A percentile compares a stretch with the other conserved stretches of the same genome.
These are phyloP conservation scores for Filosporella fistucella DNA, from an alignment of 495 filamentous ascomycete genomes.

Conservation along the genomic window DNA sequence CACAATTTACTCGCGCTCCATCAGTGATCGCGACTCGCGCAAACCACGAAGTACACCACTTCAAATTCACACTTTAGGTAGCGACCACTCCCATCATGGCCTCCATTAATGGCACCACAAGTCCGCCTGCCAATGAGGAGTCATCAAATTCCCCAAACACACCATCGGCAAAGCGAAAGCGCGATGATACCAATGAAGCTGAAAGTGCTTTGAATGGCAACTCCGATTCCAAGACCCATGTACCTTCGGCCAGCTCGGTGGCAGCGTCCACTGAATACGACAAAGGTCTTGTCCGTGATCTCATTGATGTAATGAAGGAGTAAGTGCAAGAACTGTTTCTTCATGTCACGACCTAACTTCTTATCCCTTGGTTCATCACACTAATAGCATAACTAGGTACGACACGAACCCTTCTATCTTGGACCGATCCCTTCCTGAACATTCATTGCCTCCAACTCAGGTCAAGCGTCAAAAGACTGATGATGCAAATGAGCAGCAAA, in stretches of 20 bases:
- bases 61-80: constrained; percentile 1
- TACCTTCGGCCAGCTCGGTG: constrained; percentile 6
- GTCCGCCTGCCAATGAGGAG: constrained; percentile 9
- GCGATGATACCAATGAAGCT: constrained; percentile 39
- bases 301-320: constrained; percentile 26
- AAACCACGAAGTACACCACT: constrained; percentile 15
- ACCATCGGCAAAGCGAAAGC: constrained; percentile 49
- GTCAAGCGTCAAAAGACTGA: constrained; percentile 24
- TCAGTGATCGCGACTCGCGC: constrained; percentile 13
- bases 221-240: constrained; percentile 24
- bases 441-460: constrained; percentile 16
- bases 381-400: constrained; percentile 26
- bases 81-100: constrained; percentile 20
- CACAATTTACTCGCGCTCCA: neutral
- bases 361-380: too few species aligned
- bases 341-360: neutral
- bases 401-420: constrained; percentile 39
- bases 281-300: constrained; percentile 17
- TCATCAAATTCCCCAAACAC: constrained; percentile 8
- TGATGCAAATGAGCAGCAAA: constrained; percentile 12
- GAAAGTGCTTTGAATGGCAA: constrained; percentile 22
- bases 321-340: constrained; percentile 12
- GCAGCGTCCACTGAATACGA: constrained; percentile 7
- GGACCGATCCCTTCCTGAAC: constrained; percentile 34
- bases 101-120: constrained; percentile 18